Evolutionary conservation across 2,329 filamentous ascomycete genomes (phyloP).

Genomic region (Madurella mycetomatis): DNA sequence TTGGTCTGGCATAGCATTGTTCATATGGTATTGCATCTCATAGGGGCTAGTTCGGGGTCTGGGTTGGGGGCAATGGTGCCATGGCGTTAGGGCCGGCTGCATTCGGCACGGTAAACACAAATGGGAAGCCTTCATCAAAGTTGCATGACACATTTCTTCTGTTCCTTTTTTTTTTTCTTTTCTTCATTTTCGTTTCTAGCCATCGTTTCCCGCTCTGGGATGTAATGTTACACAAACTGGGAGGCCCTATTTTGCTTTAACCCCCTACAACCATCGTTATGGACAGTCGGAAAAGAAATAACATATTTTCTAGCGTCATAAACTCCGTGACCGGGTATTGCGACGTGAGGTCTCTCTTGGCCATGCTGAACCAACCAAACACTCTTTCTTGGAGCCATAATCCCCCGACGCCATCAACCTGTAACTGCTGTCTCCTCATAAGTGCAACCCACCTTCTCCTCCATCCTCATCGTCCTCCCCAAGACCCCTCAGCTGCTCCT

Average conservation of each 20-base stretch:
- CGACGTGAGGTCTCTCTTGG: background rate
- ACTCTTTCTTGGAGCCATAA: background rate
- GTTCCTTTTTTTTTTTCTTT: background rate
- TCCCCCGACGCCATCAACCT: background rate
- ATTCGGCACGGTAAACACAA: slow-evolving; percentile 1
- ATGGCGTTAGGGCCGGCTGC: slow-evolving; percentile 10
- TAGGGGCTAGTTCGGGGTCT: background rate
- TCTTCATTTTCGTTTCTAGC: background rate
- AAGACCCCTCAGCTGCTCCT: slow-evolving; percentile 48
- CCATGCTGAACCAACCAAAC: too few relatives aligned
- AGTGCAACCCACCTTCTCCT: slow-evolving; percentile 57
- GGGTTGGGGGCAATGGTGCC: background rate
- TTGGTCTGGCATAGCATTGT: slow-evolving; percentile 9
- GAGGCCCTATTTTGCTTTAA: background rate
- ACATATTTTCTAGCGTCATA: background rate
- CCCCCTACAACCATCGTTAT: background rate
- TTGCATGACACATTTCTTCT: slow-evolving; percentile 4
- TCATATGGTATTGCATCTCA: slow-evolving; percentile 2
- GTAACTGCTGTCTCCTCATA: slow-evolving; percentile 37
- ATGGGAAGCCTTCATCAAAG: background rate
- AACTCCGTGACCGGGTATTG: background rate
- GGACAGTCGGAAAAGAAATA: background rate
- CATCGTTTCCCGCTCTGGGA: background rate
- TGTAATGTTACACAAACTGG: background rate
- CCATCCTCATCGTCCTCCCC: slow-evolving; percentile 43